Base-by-base conservation (phyloP, 495 filamentous ascomycete genomes). In the Hypoxylon cercidicola region DNA sequence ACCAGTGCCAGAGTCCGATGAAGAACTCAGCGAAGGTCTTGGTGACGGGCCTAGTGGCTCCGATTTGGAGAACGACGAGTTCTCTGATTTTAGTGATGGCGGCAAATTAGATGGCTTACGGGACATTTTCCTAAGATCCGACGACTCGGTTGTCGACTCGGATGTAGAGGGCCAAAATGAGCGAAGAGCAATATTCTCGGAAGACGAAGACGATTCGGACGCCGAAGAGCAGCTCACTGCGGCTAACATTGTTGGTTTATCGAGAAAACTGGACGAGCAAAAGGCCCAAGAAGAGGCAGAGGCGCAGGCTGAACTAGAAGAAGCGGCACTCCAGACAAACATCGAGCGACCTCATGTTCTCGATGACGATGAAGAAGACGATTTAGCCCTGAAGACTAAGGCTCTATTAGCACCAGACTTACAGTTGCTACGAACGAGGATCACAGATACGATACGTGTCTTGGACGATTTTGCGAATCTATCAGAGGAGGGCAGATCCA, bases 201-300 rank as follows among this genome's bases (percentile, higher is more conserved):
- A 97, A 55, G 95, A 99, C 70, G 93, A 97, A 72, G 92, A 94
- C 60, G 87, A 92, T 37, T 91, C 89, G 0, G 93, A 96, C 67
- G 89, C 88, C 2, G 93, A 97, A 74, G 93, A 97, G 78, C 90
- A 87, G 71, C 81, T 99, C 55, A 99, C 93, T 3, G 96, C 95
- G 0, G 96, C 95, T 44, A 99, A 99, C 69, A 99, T 99, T 55
- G 94, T 88, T 67, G 95, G 95, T 37, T 79, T 99, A 45, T 93
- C 95, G 35, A 83, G 84, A 57, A 92, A 91, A 62, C 73, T 98
- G 59, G 93, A 98, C 69, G 76, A 84, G 62, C 80, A 90, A 64
- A 81, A 82, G 56, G 85, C 88, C 40, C 77, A 86, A 53, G 88
- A 92, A 47, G 91, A 87, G 19, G 90, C 87, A 7, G 90, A 92